Percentiles rank a stretch among this genome's conserved stretches.
Conservation (phyloP, 805 yeast species). For the Ogataea glucozyma region DNA sequence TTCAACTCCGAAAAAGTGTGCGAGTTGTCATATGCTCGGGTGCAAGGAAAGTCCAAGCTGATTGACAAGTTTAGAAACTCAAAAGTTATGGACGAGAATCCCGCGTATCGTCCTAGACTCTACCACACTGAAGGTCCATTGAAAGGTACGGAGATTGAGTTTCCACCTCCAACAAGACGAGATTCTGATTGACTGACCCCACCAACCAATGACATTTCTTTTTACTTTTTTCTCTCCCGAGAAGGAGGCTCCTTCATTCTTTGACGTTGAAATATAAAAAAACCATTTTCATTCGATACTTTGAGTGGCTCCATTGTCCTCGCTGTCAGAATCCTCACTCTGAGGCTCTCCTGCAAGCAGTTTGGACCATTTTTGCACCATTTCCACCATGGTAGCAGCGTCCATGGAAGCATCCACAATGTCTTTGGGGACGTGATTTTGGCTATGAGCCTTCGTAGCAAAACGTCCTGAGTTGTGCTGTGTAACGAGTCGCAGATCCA, state of each 20-base stretch:
- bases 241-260: neutral
- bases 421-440: constrained; percentile 89
- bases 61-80: constrained; percentile 51
- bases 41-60: constrained; percentile 48
- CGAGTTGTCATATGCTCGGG: constrained; percentile 51
- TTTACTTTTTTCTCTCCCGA: neutral
- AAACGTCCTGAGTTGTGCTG: constrained; percentile 73
- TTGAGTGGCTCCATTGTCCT: constrained; percentile 7
- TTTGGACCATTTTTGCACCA: constrained; percentile 58
- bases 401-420: constrained; percentile 80
- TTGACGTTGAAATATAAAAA: neutral
- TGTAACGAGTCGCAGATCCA: constrained; percentile 65
- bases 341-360: constrained; percentile 27
- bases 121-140: constrained; percentile 45
- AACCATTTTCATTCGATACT: neutral
- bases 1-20: constrained; percentile 52
- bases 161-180: constrained; percentile 38
- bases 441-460: constrained; percentile 80
- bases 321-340: constrained; percentile 25
- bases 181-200: neutral
- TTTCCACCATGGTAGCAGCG: constrained; percentile 66
- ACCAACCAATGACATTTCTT: neutral
- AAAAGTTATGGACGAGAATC: constrained; percentile 46
- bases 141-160: constrained; percentile 44
- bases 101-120: constrained; percentile 49